Evolutionary conservation across 305 asterid species (phyloP), one percentile per base, ranked within the genome.

Genomic region (Fraxinus ornus): DNA sequence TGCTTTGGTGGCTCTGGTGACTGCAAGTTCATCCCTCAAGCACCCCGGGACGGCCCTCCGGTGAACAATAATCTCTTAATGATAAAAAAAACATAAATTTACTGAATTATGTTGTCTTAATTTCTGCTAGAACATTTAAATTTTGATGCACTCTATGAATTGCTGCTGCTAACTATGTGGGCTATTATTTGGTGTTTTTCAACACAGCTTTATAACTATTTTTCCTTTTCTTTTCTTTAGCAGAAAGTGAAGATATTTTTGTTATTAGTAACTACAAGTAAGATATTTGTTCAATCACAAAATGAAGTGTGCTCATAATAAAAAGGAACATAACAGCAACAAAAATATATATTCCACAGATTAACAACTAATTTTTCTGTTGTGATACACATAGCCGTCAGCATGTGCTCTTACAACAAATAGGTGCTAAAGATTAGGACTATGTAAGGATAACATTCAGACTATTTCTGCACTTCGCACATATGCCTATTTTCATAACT

Each of bases 1-100:
- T 94, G 98, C 82, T 95, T 95, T 82, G 88, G 88, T 73, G 95
- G 95, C 68, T 80, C 94, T 33, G 99, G 99, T 44, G 98, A 93
- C 82, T 95, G 98, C 87, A 92, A 94, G 83, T 85, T 95, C 75
- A 94, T 95, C 62, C 99, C 98, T 80, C 99, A 95, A 84, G 98
- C 99, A 0, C 97, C 97, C 2, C 86, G 98, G 3, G 97, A 95
- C 10, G 99, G 97, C 64, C 97, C 97, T 85, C 97, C 94, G 95
- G 98, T 95, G 84, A 44, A 52, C 35, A 39, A 28, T 26, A 55
- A 24, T 28, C 12, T 36, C 66, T 41, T 0, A 28, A 81, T 17
- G 21, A 17, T 37, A 3, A 28, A 12, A 26, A 28, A 10, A 24
- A 24, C 39, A 47, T 57, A 7, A 79, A 21, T 41, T 83, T 72